Percentiles rank a stretch among this genome's conserved stretches.
Evolutionary conservation across 2,329 filamentous ascomycete genomes (phyloP).

Genomic region (Ceratocystis diversiconidia): DNA sequence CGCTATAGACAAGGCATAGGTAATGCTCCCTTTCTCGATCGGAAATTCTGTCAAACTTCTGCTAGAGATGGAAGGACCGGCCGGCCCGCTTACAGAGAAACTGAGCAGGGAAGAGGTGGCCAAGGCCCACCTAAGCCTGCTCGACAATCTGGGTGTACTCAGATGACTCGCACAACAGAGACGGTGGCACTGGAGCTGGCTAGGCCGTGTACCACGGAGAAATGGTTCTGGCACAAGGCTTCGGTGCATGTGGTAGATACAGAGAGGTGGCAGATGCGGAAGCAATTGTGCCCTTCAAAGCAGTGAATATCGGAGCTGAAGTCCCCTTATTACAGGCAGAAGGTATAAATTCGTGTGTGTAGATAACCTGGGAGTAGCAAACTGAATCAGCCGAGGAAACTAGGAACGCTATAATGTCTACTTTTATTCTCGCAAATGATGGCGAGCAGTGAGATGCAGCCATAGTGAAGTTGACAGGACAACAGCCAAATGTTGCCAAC

Average conservation of each 20-base stretch:
- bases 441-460: no score
- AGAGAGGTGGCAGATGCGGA: background rate
- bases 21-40: background rate
- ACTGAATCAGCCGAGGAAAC: no score
- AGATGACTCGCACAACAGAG: background rate
- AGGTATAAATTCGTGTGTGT: no score
- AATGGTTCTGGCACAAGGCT: background rate
- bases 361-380: no score
- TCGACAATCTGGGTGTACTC: background rate
- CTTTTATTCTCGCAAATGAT: no score
- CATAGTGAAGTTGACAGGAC: no score
- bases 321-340: no score
- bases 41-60: background rate
- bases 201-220: background rate
- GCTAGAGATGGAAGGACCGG: background rate
- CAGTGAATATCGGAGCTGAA: no score
- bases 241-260: background rate
- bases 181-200: background rate
- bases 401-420: no score
- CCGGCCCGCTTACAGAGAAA: background rate
- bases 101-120: background rate
- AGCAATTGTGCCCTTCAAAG: background rate
- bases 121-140: background rate
- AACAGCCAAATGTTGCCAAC: no score
- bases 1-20: background rate